Conservation (phyloP, 1,284 basidiomycete species). For the Malassezia psittaci region DNA sequence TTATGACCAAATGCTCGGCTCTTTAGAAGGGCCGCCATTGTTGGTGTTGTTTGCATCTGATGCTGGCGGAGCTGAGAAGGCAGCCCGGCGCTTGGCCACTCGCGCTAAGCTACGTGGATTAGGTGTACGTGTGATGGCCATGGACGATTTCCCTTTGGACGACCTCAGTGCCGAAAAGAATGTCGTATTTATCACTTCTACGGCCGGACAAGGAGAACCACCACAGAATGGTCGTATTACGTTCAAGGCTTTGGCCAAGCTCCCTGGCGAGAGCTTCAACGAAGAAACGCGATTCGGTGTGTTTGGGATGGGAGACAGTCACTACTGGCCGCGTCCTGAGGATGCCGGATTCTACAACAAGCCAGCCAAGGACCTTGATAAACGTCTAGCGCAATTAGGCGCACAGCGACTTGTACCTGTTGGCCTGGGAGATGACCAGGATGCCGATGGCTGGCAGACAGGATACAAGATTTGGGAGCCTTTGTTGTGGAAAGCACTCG, state of each 20-base stretch:
- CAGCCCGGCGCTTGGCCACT: conserved; percentile 74
- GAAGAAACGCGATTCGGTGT: conserved; percentile 54
- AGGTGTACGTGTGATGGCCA: conserved; percentile 52
- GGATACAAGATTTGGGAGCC: conserved; percentile 95
- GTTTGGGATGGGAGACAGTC: conserved; percentile 93
- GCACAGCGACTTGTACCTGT: conserved; percentile 33
- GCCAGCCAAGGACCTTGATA: conserved; percentile 80
- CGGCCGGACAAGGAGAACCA: conserved; percentile 97
- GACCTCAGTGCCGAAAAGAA: conserved; percentile 58
- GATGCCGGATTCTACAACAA: conserved; percentile 98
- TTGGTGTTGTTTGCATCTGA: conserved; percentile 86
- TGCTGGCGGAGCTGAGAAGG: conserved; percentile 87
- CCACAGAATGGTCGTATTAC: conserved; percentile 90
- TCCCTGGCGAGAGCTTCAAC: conserved; percentile 24
- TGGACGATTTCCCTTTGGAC: conserved; percentile 66
- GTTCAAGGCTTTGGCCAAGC: conserved; percentile 68
- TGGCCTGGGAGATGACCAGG: conserved; percentile 92
- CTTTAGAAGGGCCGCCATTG: conserved; percentile 80
- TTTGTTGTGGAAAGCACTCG: conserved; percentile 81
- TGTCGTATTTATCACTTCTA: conserved; percentile 79
- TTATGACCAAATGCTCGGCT: conserved; percentile 72
- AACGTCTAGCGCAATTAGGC: conserved; percentile 50
- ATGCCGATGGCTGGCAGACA: conserved; percentile 88
- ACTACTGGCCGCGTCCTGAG: conserved; percentile 96
- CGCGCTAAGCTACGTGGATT: conserved; percentile 78